Percentiles rank a stretch among this genome's conserved stretches.
phyloP scores from a whole-genome alignment of 2,329 filamentous ascomycete genomes.

The Diaporthe nobilis region DNA sequence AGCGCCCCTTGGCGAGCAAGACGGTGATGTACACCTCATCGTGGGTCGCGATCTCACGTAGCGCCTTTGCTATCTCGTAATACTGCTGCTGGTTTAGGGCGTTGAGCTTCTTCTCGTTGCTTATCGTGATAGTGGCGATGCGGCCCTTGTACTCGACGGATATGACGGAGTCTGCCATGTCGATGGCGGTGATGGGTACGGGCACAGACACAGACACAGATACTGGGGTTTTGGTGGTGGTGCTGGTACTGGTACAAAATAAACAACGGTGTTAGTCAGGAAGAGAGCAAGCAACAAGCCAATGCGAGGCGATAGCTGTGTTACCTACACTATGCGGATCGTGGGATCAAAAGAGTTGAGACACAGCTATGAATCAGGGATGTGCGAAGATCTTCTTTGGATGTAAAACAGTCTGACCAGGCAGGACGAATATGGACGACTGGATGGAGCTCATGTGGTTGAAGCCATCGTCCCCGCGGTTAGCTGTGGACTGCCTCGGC shows the following conservation, averaged over 20 bases:
- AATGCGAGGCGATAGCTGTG: conserved; percentile 22
- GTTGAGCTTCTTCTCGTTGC: conserved; percentile 89
- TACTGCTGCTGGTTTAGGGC: conserved; percentile 81
- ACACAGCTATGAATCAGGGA: conserved; percentile 18
- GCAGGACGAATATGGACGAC: conserved; percentile 4
- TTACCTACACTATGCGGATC: conserved; percentile 26
- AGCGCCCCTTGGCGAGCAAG: conserved; percentile 84
- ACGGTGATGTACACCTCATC: conserved; percentile 90
- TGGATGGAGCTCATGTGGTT: conserved; percentile 14
- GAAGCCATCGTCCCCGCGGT: conserved; percentile 33
- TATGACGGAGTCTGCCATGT: conserved; percentile 64
- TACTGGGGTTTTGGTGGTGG: background rate
- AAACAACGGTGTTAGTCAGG: background rate
- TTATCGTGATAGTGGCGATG: conserved; percentile 87
- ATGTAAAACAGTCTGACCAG: conserved; percentile 33
- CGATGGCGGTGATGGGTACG: conserved; percentile 15
- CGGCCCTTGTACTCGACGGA: conserved; percentile 75
- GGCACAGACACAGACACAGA: background rate
- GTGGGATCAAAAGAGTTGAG: conserved; percentile 22
- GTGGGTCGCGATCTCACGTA: conserved; percentile 83
- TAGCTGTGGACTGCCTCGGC: conserved; percentile 29
- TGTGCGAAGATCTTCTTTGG: background rate
- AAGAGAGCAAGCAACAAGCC: background rate
- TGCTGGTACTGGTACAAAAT: conserved; percentile 20
- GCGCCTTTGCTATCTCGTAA: conserved; percentile 79